Conservation (phyloP, 2,329 filamentous ascomycete species). For the Ophiostoma sp. region DNA sequence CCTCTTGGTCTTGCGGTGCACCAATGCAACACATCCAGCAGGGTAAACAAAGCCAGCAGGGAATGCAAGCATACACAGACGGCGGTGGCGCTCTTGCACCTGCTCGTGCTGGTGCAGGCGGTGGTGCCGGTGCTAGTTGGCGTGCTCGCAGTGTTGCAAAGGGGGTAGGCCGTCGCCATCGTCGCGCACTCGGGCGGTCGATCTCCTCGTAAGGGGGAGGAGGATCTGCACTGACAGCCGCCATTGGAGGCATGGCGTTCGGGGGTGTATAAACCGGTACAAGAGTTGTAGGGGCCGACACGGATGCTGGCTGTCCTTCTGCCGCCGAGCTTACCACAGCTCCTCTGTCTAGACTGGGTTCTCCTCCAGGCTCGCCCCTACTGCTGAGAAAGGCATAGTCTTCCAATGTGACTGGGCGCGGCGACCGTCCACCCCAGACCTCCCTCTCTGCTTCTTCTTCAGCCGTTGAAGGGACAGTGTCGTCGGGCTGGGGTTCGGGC, state of each 20-base stretch:
- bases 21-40: not conserved
- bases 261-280: not conserved
- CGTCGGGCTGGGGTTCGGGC: not conserved
- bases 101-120: not conserved
- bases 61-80: not conserved
- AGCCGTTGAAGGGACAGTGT: not conserved
- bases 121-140: not conserved
- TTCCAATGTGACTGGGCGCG: conserved; percentile 23
- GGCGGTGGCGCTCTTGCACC: not conserved
- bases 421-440: conserved; percentile 14
- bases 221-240: not conserved
- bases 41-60: not conserved
- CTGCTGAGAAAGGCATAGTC: conserved; percentile 21
- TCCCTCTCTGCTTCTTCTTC: conserved; percentile 22
- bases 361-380: not conserved
- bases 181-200: not conserved
- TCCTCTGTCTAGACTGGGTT: not conserved
- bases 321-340: not conserved
- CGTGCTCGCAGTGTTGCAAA: not conserved
- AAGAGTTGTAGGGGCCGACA: not conserved
- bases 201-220: not conserved
- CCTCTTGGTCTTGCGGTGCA: not conserved
- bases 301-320: not conserved
- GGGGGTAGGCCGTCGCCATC: not conserved
- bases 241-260: not conserved